A percentile compares a stretch with the other conserved stretches of the same genome.
Evolutionary conservation across 176 grass and related monocot species (phyloP).

Genomic region (Bromus sterilis): DNA sequence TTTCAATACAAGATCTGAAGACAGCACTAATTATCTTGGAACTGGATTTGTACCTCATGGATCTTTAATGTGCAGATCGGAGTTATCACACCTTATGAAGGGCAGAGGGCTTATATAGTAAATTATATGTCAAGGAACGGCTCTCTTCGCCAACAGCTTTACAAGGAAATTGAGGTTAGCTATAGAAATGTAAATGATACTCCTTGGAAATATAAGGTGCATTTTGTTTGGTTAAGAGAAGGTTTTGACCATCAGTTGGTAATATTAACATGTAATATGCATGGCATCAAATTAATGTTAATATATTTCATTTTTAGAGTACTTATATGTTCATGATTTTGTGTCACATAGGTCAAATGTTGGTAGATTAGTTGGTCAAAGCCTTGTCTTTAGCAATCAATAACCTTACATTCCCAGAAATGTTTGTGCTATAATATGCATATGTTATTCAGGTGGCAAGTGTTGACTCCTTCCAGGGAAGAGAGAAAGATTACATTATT

Average conservation of each 20-base stretch:
- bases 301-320: background rate
- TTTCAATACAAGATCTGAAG: background rate
- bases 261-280: background rate
- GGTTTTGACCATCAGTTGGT: background rate
- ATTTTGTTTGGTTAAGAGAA: background rate
- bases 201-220: background rate
- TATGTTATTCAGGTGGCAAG: conserved; percentile 77
- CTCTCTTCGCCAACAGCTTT: conserved; percentile 91
- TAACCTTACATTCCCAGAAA: background rate
- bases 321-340: background rate
- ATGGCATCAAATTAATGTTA: background rate
- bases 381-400: background rate
- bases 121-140: conserved; percentile 99
- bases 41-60: conserved; percentile 7
- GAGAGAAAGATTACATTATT: conserved; percentile 99
- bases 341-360: background rate
- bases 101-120: conserved; percentile 97
- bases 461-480: conserved; percentile 98
- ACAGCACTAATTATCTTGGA: background rate
- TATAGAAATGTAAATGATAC: background rate
- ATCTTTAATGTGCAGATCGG: conserved; percentile 66
- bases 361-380: background rate
- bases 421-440: conserved; percentile 3
- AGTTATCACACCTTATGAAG: conserved; percentile 99
- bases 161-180: conserved; percentile 97